These are phyloP conservation scores for Dryas integrifolia DNA, from an alignment of 331 rosid genomes.

Conservation along the genomic window DNA sequence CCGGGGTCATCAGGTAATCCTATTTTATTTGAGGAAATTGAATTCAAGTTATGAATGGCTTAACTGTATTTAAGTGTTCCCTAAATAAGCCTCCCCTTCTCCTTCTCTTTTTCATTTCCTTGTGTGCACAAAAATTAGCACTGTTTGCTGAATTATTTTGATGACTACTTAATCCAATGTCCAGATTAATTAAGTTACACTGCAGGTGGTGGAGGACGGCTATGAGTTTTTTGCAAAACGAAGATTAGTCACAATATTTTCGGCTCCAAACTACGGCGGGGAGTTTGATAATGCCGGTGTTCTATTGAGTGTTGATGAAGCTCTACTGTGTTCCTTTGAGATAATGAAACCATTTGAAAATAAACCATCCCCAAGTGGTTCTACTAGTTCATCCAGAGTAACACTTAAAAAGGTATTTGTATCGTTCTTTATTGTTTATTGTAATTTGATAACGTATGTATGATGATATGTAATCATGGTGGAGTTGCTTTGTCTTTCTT, in stretches of 20 bases:
- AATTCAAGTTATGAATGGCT: neutral
- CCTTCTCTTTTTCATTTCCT: neutral
- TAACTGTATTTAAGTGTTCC: neutral
- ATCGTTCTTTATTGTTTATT: neutral
- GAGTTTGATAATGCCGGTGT: constrained; percentile 97
- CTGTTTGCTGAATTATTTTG: neutral
- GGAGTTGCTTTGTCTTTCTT: neutral
- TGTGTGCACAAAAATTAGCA: neutral
- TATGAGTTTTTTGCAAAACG: constrained; percentile 87
- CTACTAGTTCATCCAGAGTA: constrained; percentile 20
- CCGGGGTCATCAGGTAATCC: constrained; percentile 91
- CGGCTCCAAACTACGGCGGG: constrained; percentile 97
- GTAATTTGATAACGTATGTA: neutral
- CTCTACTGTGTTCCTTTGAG: constrained; percentile 84
- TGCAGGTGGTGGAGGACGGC: constrained; percentile 97
- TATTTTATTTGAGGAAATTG: constrained; percentile 12
- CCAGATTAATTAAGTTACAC: constrained; percentile 13
- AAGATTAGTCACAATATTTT: constrained; percentile 78
- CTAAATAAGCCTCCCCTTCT: neutral
- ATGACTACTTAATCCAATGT: constrained; percentile 8
- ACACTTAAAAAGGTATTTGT: constrained; percentile 64
- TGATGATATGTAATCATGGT: neutral
- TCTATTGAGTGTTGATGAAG: constrained; percentile 75
- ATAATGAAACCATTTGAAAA: constrained; percentile 63
- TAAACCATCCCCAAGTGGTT: constrained; percentile 50